Evolutionary conservation across 2,329 filamentous ascomycete genomes (phyloP).

Genomic region (Truncatella angustata): DNA sequence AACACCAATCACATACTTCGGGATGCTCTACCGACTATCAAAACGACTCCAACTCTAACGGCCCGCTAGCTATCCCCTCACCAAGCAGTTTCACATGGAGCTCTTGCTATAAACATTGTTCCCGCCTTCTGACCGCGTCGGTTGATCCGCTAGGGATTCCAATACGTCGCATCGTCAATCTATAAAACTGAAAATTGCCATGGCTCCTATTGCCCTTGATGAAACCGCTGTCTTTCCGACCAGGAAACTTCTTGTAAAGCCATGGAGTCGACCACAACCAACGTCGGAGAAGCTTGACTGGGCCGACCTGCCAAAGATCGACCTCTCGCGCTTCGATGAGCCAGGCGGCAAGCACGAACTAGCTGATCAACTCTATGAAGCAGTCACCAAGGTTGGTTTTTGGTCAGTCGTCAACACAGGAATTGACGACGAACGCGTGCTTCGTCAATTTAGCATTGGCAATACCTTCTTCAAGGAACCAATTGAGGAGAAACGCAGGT

Average conservation of each 20-base stretch:
- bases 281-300: constrained; percentile 36
- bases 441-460: constrained; percentile 22
- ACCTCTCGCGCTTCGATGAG: constrained; percentile 47
- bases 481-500: constrained; percentile 20
- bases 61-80: neutral
- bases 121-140: no score
- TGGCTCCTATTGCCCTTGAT: constrained; percentile 26
- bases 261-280: constrained; percentile 26
- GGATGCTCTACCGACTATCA: constrained; percentile 3
- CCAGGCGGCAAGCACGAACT: constrained; percentile 50
- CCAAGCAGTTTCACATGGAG: neutral
- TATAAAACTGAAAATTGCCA: constrained; percentile 12
- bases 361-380: constrained; percentile 49
- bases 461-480: constrained; percentile 22
- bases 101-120: neutral
- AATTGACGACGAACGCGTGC: constrained; percentile 19
- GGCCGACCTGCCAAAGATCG: constrained; percentile 53
- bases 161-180: no score
- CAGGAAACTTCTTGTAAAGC: constrained; percentile 23
- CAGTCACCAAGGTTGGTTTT: constrained; percentile 42
- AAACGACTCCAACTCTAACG: neutral
- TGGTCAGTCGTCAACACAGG: constrained; percentile 37
- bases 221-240: constrained; percentile 4
- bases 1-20: neutral
- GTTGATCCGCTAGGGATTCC: no score